Conservation (phyloP, 768 basidiomycete species). For the Mycena galericulata region DNA sequence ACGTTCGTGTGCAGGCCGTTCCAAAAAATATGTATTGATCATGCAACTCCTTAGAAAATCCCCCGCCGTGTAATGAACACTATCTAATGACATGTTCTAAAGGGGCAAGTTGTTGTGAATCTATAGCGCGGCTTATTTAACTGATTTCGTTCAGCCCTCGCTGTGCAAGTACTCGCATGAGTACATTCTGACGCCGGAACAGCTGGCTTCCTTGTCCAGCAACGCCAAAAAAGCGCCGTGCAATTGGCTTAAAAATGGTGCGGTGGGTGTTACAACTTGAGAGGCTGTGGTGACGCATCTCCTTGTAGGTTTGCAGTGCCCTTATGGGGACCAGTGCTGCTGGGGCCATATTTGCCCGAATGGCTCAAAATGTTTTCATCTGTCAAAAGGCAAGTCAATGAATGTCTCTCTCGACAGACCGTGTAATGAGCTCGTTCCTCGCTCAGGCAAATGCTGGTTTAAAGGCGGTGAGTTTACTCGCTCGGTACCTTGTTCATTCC, state of each 20-base stretch:
- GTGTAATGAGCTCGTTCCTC: too few species aligned
- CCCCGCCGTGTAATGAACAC: slow-evolving; percentile 88
- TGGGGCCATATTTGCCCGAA: slow-evolving; percentile 89
- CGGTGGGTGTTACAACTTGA: slow-evolving; percentile 16
- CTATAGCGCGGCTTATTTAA: not conserved
- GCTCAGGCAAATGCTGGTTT: slow-evolving; percentile 89
- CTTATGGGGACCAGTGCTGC: slow-evolving; percentile 81
- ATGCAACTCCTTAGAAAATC: slow-evolving; percentile 63
- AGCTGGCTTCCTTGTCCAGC: slow-evolving; percentile 74
- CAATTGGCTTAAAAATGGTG: slow-evolving; percentile 86
- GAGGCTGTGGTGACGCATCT: not conserved
- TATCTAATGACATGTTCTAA: slow-evolving; percentile 88
- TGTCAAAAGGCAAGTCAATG: too few species aligned
- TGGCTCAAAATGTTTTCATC: slow-evolving; percentile 72
- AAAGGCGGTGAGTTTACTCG: slow-evolving; percentile 66
- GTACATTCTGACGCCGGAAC: slow-evolving; percentile 77
- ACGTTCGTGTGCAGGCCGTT: slow-evolving; percentile 57
- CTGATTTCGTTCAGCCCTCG: slow-evolving; percentile 55
- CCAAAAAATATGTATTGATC: not conserved
- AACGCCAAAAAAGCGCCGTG: slow-evolving; percentile 91
- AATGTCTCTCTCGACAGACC: too few species aligned
- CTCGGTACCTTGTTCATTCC: not conserved
- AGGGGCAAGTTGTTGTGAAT: slow-evolving; percentile 55
- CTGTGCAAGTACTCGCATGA: slow-evolving; percentile 90
- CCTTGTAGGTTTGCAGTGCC: slow-evolving; percentile 73